Base-by-base conservation (phyloP, 2,329 filamentous ascomycete species). In the Akanthomyces dipterigenus region DNA sequence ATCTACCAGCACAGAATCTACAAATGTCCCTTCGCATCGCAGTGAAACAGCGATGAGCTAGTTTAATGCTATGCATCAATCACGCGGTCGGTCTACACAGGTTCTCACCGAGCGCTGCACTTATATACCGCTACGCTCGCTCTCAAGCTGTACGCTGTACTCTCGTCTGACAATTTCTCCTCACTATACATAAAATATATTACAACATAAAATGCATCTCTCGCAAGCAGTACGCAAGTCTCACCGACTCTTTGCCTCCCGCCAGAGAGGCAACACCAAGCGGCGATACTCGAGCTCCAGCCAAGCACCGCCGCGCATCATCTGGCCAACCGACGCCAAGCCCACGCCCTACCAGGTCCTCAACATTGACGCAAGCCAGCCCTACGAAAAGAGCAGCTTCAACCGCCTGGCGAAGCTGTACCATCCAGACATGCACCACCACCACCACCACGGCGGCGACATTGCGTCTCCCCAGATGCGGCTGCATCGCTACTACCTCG, bases 291-390 rank as follows among this genome's bases (percentile, higher is more conserved):
- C 55, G 22, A 18, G 28, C 31, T 49, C 55, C 3, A 20, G 31
- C 31, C 31, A 14, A 22, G 36, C 20, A 7, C 31, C 55, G 14
- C 34, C 42, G 9, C 55, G 34, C 43, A 8, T 42, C 31, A 1
- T 48, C 12, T 67, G 66, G 66, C 66, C 64, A 22, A 20, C 28
- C 8, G 22, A 20, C 14, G 40, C 62, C 2, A 43, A 22, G 9
- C 65, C 65, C 7, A 65, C 64, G 9, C 65, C 64, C 2, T 61
- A 67, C 31, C 62, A 66, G 20, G 61, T 67, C 12, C 63, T 66
- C n/a, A 26, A 58, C 11, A 28, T 46, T 3, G 60, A 56, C 5
- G 22, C 11, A 3, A 31, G 31, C 20, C 55, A 11, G 16, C 55
- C 61, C 11, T 67, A 67, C 49, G 60, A 63, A 20, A 67, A 67